Conservation (phyloP, 2,329 filamentous ascomycete genomes). For the Trichoderma afroharzianum region DNA sequence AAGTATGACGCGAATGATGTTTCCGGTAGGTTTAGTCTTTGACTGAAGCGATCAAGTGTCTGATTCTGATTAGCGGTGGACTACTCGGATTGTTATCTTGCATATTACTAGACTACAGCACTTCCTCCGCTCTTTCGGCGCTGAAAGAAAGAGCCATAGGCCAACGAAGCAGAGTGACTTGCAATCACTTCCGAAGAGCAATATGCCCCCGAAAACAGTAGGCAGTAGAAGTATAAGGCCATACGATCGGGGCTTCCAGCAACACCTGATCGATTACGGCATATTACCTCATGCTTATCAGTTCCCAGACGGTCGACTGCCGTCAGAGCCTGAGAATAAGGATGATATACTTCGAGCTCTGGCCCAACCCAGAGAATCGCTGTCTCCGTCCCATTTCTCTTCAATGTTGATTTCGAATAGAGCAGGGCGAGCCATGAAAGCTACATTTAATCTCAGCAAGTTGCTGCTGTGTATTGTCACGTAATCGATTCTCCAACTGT, state of each 20-base stretch:
- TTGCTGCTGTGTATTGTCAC: no score
- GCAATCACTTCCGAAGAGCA: constrained; percentile 2
- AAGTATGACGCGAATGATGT: neutral
- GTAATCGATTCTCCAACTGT: no score
- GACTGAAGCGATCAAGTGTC: neutral
- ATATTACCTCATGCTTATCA: constrained; percentile 20
- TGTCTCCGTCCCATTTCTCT: constrained; percentile 38
- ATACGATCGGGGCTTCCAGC: constrained; percentile 23
- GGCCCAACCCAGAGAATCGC: constrained; percentile 26
- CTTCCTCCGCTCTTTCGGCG: neutral
- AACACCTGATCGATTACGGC: constrained; percentile 22
- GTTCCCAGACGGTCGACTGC: constrained; percentile 19
- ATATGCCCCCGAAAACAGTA: constrained; percentile 10
- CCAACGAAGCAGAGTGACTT: constrained; percentile 7
- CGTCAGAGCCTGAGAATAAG: constrained; percentile 22
- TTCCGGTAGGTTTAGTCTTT: neutral
- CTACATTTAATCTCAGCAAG: no score
- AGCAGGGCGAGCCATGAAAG: no score
- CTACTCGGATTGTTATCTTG: neutral
- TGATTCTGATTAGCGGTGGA: neutral
- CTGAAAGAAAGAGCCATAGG: neutral
- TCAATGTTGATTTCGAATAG: no score
- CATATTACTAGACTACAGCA: neutral
- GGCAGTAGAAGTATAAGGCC: constrained; percentile 20
- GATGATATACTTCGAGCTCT: constrained; percentile 21